Conservation (phyloP, 2,329 filamentous ascomycete species). For the Bisporella sp. region DNA sequence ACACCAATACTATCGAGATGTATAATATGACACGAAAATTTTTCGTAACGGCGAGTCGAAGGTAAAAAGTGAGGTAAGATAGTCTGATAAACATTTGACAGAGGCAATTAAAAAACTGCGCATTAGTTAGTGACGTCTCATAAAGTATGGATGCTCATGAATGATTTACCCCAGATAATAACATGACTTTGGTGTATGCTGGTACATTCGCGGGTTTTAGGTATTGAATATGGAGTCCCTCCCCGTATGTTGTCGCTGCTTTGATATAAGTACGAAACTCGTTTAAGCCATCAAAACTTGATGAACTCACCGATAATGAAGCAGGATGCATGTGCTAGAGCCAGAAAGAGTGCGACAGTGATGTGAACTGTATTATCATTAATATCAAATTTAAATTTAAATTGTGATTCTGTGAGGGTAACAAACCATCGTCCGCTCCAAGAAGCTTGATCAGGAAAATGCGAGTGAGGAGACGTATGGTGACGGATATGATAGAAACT, state of each 20-base stretch:
- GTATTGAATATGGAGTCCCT: constrained; percentile 1
- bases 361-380: background rate
- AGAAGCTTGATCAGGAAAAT: constrained; percentile 1
- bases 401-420: background rate
- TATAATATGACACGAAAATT: constrained; percentile 1
- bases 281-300: background rate
- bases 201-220: constrained; percentile 1
- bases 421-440: constrained; percentile 2
- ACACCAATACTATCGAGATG: constrained; percentile 2
- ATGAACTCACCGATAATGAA: background rate
- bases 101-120: background rate
- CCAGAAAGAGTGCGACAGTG: background rate
- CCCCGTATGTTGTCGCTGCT: constrained; percentile 2
- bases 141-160: background rate
- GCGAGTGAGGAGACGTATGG: background rate
- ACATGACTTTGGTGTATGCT: constrained; percentile 1
- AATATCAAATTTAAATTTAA: background rate
- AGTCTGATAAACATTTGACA: constrained; percentile 2
- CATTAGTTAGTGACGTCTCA: background rate
- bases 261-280: background rate
- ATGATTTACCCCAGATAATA: background rate
- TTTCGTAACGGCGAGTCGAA: background rate
- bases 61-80: constrained; percentile 2
- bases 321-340: background rate
- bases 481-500: background rate